A percentile compares a stretch with the other conserved stretches of the same genome.
Evolutionary conservation across 2,329 filamentous ascomycete genomes (phyloP).

Genomic region (Didymella exigua): DNA sequence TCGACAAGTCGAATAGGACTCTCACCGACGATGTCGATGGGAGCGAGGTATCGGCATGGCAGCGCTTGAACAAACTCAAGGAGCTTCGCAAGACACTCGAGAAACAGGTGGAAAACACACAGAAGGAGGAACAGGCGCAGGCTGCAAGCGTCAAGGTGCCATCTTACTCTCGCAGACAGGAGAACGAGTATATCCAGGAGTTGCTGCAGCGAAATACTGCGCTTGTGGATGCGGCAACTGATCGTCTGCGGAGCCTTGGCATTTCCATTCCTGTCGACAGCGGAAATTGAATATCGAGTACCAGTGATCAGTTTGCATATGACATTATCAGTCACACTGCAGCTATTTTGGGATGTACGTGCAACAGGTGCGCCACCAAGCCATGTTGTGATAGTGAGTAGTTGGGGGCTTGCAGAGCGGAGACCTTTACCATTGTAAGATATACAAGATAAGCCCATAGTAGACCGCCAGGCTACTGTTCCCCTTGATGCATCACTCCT

Average conservation of each 20-base stretch:
- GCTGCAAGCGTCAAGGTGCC: conserved; percentile 37
- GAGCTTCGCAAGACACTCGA: conserved; percentile 59
- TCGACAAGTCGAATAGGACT: conserved; percentile 40
- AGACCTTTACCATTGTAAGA: no score
- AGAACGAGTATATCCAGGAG: conserved; percentile 43
- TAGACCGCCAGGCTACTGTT: no score
- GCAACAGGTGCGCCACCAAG: no score
- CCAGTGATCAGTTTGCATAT: neutral
- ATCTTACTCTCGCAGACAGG: conserved; percentile 40
- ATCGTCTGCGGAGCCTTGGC: conserved; percentile 37
- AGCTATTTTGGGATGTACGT: no score
- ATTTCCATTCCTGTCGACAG: conserved; percentile 28
- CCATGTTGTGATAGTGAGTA: no score
- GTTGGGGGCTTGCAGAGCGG: no score
- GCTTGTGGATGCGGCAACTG: conserved; percentile 42
- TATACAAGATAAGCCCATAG: no score
- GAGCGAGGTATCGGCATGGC: conserved; percentile 50
- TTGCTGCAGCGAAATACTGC: conserved; percentile 41
- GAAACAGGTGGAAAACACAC: conserved; percentile 33
- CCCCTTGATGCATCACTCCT: no score
- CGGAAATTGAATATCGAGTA: neutral
- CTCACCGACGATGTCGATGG: conserved; percentile 42
- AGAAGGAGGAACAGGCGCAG: conserved; percentile 19
- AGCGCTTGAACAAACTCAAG: conserved; percentile 64
- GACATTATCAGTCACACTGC: no score